These are phyloP conservation scores for Metschnikowia aberdeeniae DNA, from an alignment of 805 yeast genomes.

Conservation along the genomic window DNA sequence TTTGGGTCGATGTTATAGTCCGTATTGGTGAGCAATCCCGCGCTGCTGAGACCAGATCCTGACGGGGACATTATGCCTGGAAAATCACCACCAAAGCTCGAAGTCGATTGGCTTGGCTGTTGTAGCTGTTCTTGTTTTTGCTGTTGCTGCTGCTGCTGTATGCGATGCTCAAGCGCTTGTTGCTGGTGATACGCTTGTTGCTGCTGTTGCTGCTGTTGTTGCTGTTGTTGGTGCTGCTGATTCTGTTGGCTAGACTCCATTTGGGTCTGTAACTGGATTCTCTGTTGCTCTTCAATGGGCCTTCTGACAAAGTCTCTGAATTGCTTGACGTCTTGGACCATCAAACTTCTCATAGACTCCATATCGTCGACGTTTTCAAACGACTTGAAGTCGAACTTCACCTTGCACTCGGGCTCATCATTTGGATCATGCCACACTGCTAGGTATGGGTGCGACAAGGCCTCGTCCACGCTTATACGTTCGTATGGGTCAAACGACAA, in stretches of 20 bases:
- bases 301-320: constrained; percentile 79
- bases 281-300: constrained; percentile 57
- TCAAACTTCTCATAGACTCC: constrained; percentile 68
- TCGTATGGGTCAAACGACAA: constrained; percentile 81
- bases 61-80: constrained; percentile 14
- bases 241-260: constrained; percentile 21
- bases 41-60: constrained; percentile 14
- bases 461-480: constrained; percentile 84
- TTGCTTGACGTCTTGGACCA: constrained; percentile 70
- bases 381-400: constrained; percentile 74
- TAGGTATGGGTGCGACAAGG: constrained; percentile 83
- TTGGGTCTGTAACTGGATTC: constrained; percentile 36
- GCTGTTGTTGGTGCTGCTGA: constrained; percentile 17
- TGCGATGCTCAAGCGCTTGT: constrained; percentile 6
- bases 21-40: constrained; percentile 16
- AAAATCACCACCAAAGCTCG: constrained; percentile 7
- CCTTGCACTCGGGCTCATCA: constrained; percentile 82
- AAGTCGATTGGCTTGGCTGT: constrained; percentile 1
- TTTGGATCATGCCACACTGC: constrained; percentile 68
- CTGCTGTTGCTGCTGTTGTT: constrained; percentile 13
- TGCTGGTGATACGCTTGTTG: constrained; percentile 16
- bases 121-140: constrained; percentile 9
- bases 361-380: constrained; percentile 81
- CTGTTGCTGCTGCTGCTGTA: constrained; percentile 18
- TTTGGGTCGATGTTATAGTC: constrained; percentile 18